phyloP scores from a whole-genome alignment of 2,329 filamentous ascomycete species.

The Fusarium sp. region DNA sequence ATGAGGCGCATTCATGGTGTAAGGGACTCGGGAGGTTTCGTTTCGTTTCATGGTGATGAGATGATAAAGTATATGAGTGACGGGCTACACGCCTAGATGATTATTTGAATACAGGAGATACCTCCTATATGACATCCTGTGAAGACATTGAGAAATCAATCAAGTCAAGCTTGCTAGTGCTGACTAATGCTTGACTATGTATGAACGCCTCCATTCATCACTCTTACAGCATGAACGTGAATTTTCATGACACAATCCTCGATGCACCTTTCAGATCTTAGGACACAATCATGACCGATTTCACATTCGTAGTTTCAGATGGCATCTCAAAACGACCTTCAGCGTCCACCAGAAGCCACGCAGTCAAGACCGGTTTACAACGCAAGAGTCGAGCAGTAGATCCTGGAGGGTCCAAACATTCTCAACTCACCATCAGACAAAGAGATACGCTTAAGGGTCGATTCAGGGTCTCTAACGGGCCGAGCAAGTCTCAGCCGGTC shows the following conservation, averaged over 20 bases:
- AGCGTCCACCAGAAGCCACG: slow-evolving; percentile 25
- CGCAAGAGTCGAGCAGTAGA: slow-evolving; percentile 16
- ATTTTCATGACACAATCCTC: background rate
- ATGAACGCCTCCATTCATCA: background rate
- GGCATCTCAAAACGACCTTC: slow-evolving; percentile 16
- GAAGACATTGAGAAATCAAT: background rate
- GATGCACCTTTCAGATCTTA: background rate
- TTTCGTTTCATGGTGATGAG: slow-evolving; percentile 23
- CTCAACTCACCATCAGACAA: slow-evolving; percentile 25
- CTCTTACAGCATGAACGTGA: background rate
- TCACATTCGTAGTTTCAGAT: slow-evolving; percentile 24
- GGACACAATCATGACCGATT: slow-evolving; percentile 15
- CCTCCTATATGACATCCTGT: background rate
- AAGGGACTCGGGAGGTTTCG: slow-evolving; percentile 17
- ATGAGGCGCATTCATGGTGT: slow-evolving; percentile 30
- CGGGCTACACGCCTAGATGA: slow-evolving; percentile 5
- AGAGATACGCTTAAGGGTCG: slow-evolving; percentile 26
- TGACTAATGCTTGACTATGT: slow-evolving; percentile 6
- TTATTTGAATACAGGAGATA: background rate
- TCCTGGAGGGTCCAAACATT: slow-evolving; percentile 1
- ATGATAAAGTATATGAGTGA: slow-evolving; percentile 23
- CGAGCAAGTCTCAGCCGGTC: background rate
- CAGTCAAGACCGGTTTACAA: slow-evolving; percentile 28
- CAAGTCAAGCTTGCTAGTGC: background rate
- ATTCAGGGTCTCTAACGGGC: slow-evolving; percentile 7